These are phyloP conservation scores for Arachis stenosperma DNA, from an alignment of 306 rosid genomes.

Conservation along the genomic window DNA sequence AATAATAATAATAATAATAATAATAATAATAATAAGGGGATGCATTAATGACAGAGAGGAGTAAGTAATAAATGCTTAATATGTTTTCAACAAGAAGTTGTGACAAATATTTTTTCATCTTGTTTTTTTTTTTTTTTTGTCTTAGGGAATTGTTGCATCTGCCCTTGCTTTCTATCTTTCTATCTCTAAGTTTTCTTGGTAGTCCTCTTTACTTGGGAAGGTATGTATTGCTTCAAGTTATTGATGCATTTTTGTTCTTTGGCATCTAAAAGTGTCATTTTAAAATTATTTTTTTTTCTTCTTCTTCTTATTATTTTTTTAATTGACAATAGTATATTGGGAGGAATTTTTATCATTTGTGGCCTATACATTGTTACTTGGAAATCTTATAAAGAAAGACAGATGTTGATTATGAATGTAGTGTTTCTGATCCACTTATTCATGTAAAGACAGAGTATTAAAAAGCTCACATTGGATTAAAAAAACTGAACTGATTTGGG, in stretches of 20 bases:
- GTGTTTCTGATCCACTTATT: constrained; percentile 66
- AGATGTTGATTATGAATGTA: constrained; percentile 40
- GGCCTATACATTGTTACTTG: constrained; percentile 84
- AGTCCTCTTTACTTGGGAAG: constrained; percentile 89
- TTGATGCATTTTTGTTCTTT: constrained; percentile 15
- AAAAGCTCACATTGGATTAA: neutral
- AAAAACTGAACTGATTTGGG: too few species aligned
- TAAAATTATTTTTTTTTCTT: constrained; percentile 1
- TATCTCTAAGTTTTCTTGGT: constrained; percentile 76
- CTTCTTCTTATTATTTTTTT: neutral
- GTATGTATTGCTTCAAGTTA: constrained; percentile 56
- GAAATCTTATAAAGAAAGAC: constrained; percentile 73
- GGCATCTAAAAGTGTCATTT: neutral
- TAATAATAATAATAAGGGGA: too few species aligned
- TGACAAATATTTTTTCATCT: too few species aligned
- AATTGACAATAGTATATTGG: constrained; percentile 63
- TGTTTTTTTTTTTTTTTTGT: too few species aligned
- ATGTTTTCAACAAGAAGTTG: too few species aligned
- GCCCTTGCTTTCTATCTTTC: constrained; percentile 78
- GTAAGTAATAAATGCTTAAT: too few species aligned
- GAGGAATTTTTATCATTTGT: constrained; percentile 73
- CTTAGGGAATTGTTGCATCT: constrained; percentile 85
- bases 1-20: too few species aligned
- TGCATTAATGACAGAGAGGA: too few species aligned
- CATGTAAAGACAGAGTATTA: constrained; percentile 45